phyloP scores from a whole-genome alignment of 257 asterid genomes.

The Apocynum venetum region DNA sequence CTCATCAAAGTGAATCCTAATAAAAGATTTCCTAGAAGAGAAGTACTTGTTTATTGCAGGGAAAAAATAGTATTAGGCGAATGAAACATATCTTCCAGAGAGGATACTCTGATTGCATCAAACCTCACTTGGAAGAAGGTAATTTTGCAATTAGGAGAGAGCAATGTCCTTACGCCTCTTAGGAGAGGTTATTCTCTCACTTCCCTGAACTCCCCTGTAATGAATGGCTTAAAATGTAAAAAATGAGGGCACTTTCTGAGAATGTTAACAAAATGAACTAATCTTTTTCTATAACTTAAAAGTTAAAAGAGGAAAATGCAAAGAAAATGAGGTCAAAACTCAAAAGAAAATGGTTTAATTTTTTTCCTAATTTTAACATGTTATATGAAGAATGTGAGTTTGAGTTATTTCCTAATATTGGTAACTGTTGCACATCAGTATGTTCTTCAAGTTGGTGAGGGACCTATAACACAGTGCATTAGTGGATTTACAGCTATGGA shows the following conservation, averaged over 20 bases:
- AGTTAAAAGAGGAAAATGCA: no score
- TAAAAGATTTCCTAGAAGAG: neutral
- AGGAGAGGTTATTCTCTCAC: neutral
- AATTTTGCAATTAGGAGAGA: no score
- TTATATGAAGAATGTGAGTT: neutral
- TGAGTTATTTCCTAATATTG: neutral
- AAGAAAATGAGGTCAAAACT: no score
- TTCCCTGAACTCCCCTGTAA: neutral
- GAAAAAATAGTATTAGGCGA: neutral
- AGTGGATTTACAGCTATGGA: conserved; percentile 87
- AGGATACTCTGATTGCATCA: neutral
- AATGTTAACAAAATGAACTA: neutral
- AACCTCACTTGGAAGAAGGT: neutral
- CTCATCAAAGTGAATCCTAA: neutral
- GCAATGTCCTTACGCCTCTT: no score
- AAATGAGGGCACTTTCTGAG: neutral
- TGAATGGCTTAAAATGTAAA: neutral
- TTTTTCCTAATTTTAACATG: no score
- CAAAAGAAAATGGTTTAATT: no score
- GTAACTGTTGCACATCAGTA: conserved; percentile 42
- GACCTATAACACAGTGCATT: conserved; percentile 70
- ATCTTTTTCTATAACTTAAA: no score
- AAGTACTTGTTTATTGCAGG: neutral
- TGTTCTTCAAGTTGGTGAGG: conserved; percentile 70
- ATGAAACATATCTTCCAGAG: neutral